phyloP scores from a whole-genome alignment of 1,284 basidiomycete genomes.

The Mycosarcoma mackinlayi region DNA sequence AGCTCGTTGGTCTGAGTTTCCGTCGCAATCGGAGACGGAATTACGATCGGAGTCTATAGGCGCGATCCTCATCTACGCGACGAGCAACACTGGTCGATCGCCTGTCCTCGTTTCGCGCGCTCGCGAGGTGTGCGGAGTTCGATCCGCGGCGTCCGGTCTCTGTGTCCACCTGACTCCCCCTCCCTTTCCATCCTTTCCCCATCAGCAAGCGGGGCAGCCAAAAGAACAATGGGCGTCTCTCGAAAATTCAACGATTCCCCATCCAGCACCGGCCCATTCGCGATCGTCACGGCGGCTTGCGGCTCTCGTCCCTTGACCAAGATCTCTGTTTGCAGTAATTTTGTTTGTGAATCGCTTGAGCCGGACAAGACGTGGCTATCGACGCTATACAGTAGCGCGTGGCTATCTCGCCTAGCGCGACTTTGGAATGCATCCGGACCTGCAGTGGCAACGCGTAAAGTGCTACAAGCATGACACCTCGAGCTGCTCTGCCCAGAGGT shows the following conservation, averaged over 20 bases:
- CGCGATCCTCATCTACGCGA: slow-evolving; percentile 3
- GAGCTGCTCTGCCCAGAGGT: background rate
- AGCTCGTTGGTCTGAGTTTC: background rate
- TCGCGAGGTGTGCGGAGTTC: background rate
- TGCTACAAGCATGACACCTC: background rate
- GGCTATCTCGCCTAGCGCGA: background rate
- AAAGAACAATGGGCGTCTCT: too few relatives aligned
- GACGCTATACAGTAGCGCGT: background rate
- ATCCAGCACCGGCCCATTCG: too few relatives aligned
- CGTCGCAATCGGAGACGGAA: background rate
- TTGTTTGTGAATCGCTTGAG: background rate
- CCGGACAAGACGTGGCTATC: background rate
- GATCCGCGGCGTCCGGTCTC: too few relatives aligned
- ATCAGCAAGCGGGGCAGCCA: too few relatives aligned
- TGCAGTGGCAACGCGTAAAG: background rate
- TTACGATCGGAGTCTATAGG: background rate
- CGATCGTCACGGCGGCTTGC: too few relatives aligned
- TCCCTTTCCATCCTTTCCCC: too few relatives aligned
- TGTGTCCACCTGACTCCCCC: background rate
- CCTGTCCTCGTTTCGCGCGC: background rate
- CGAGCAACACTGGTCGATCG: background rate
- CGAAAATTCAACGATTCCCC: too few relatives aligned
- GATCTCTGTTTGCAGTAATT: too few relatives aligned
- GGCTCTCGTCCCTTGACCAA: too few relatives aligned
- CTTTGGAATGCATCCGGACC: background rate